These are phyloP conservation scores for Byssochlamys sp. DNA, from an alignment of 2,329 filamentous ascomycete species.

Conservation along the genomic window DNA sequence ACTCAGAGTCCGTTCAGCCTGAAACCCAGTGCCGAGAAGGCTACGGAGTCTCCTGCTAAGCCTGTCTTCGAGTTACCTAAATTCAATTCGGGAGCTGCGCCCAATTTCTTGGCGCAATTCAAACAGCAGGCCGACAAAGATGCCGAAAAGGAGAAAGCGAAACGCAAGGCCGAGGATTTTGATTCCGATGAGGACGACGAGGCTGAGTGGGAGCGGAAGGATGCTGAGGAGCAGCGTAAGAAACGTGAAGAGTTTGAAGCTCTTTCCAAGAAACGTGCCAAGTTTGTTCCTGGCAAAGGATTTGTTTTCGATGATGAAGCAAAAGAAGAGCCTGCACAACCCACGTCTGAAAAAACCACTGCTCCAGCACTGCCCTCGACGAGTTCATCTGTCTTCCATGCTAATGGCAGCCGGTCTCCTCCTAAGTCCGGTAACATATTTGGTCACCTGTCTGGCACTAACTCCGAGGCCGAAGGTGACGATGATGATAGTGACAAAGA, in stretches of 20 bases:
- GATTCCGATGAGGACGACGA: constrained; percentile 45
- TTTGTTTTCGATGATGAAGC: constrained; percentile 22
- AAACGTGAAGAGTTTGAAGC: constrained; percentile 36
- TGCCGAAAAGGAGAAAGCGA: constrained; percentile 36
- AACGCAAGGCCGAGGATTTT: constrained; percentile 43
- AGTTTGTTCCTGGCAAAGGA: constrained; percentile 23
- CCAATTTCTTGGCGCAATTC: constrained; percentile 37
- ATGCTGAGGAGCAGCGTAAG: constrained; percentile 37
- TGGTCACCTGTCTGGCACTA: constrained; percentile 24
- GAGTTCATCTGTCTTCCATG: constrained; percentile 18
- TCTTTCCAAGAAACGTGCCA: constrained; percentile 22
- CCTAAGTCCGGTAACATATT: constrained; percentile 28
- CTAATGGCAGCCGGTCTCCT: constrained; percentile 17
- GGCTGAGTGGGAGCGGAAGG: constrained; percentile 38
- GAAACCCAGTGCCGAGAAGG: constrained; percentile 9
- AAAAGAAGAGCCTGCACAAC: constrained; percentile 6
- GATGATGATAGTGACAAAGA: constrained; percentile 13
- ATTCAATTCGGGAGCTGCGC: constrained; percentile 19
- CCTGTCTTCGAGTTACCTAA: constrained; percentile 21
- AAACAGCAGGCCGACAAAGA: constrained; percentile 29
- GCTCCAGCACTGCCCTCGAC: constrained; percentile 4
- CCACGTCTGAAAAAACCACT: constrained; percentile 9
- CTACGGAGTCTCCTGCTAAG: constrained; percentile 4
- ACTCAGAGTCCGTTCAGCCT: constrained; percentile 13
- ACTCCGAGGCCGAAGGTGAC: constrained; percentile 12